These are phyloP conservation scores for Podaxis sp. DNA, from an alignment of 768 basidiomycete genomes.

Conservation along the genomic window DNA sequence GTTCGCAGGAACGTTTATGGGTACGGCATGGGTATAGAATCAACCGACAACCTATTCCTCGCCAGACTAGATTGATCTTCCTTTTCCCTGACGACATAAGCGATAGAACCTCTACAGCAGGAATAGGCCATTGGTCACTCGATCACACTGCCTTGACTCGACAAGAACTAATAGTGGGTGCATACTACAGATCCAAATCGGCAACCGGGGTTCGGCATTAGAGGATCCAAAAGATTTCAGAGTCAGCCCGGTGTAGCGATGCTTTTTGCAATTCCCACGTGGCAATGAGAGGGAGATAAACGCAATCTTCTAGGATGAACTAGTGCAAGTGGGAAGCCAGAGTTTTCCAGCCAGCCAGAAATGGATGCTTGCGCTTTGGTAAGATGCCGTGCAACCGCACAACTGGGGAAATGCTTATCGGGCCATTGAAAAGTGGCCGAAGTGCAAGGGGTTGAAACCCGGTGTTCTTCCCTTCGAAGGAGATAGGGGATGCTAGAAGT, in stretches of 20 bases:
- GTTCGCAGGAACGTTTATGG: background rate
- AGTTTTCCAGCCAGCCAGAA: background rate
- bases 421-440: slow-evolving; percentile 1
- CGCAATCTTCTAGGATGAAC: background rate
- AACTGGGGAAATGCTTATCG: background rate
- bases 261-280: background rate
- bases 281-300: background rate
- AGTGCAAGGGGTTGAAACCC: background rate
- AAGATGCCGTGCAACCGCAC: background rate
- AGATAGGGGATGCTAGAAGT: background rate
- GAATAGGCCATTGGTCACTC: background rate
- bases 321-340: background rate
- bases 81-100: background rate
- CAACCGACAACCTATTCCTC: background rate
- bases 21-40: background rate
- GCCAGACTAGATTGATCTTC: background rate
- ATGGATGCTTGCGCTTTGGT: background rate
- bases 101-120: background rate
- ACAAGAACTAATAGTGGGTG: background rate
- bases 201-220: background rate
- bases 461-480: background rate
- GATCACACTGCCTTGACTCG: background rate
- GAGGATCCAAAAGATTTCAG: background rate
- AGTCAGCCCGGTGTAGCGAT: background rate
- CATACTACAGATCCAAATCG: background rate